These are phyloP conservation scores for Parastagonospora nodorum DNA, from an alignment of 2,329 filamentous ascomycete genomes.

Conservation along the genomic window DNA sequence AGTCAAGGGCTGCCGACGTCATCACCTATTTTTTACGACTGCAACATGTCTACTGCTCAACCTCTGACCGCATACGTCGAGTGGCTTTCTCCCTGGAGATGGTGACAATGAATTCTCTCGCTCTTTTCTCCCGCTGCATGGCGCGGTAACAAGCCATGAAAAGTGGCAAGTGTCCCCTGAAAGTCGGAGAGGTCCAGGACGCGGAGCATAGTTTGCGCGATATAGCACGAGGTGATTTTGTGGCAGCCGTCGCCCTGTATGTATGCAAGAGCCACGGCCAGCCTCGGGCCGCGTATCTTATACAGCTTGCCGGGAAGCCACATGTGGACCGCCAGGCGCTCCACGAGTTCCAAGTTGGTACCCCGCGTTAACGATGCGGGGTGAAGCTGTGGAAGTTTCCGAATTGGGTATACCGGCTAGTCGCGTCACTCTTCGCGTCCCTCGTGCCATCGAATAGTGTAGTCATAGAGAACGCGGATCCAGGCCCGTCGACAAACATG, in stretches of 20 bases:
- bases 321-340: neutral
- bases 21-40: neutral
- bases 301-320: neutral
- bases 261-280: no score
- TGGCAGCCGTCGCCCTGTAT: no score
- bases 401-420: neutral
- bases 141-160: no score
- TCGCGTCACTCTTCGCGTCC: neutral
- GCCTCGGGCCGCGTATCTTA: no score
- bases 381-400: conserved; percentile 2
- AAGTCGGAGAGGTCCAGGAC: no score
- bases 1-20: conserved; percentile 10
- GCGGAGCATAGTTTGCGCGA: neutral
- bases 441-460: neutral
- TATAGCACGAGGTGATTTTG: no score
- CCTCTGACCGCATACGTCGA: neutral
- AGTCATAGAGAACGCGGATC: neutral
- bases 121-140: no score
- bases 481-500: neutral
- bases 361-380: conserved; percentile 5
- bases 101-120: no score
- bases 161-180: no score
- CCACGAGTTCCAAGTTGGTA: neutral
- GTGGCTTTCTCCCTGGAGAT: no score
- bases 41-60: no score